A percentile compares a stretch with the other conserved stretches of the same genome.
These are phyloP conservation scores for Aristolochia contorta DNA, from an alignment of 164 flowering plant species.

Conservation along the genomic window DNA sequence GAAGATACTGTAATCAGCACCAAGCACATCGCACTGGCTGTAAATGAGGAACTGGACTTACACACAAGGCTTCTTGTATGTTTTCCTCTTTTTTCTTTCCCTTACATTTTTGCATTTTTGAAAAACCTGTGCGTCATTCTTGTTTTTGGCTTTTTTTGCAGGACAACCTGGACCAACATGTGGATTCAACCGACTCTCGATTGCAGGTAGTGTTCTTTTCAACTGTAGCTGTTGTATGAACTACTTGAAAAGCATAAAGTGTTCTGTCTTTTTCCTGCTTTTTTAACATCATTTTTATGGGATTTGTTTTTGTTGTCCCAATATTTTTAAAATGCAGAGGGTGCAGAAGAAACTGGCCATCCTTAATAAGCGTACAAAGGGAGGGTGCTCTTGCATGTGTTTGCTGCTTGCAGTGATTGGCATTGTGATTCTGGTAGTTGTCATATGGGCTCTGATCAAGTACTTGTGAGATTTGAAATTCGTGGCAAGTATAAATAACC, in stretches of 20 bases:
- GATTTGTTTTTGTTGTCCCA: neutral
- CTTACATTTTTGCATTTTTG: neutral
- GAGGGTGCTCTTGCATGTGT: slow-evolving; percentile 82
- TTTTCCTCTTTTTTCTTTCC: neutral
- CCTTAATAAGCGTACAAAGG: slow-evolving; percentile 69
- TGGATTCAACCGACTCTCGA: slow-evolving; percentile 61
- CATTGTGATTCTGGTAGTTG: slow-evolving; percentile 55
- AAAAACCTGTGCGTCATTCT: neutral
- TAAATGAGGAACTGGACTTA: slow-evolving; percentile 76
- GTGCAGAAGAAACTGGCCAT: slow-evolving; percentile 67
- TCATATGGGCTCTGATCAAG: slow-evolving; percentile 50
- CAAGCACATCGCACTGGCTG: slow-evolving; percentile 82
- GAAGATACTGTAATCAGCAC: slow-evolving; percentile 74
- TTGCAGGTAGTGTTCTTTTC: slow-evolving; percentile 36
- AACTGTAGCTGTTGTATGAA: neutral
- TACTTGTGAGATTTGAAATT: slow-evolving; percentile 32
- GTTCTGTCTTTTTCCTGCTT: neutral
- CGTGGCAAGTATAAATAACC: neutral
- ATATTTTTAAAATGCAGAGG: slow-evolving; percentile 30
- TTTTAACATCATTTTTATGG: neutral
- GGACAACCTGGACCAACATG: slow-evolving; percentile 79
- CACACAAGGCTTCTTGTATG: slow-evolving; percentile 80
- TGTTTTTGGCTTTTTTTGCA: slow-evolving; percentile 18
- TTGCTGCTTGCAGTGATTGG: slow-evolving; percentile 52
- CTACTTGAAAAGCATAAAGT: neutral